Evolutionary conservation across 805 yeast species (phyloP), one percentile per base, ranked within the genome.

Genomic region (Cyberlindnera euphorbiae): DNA sequence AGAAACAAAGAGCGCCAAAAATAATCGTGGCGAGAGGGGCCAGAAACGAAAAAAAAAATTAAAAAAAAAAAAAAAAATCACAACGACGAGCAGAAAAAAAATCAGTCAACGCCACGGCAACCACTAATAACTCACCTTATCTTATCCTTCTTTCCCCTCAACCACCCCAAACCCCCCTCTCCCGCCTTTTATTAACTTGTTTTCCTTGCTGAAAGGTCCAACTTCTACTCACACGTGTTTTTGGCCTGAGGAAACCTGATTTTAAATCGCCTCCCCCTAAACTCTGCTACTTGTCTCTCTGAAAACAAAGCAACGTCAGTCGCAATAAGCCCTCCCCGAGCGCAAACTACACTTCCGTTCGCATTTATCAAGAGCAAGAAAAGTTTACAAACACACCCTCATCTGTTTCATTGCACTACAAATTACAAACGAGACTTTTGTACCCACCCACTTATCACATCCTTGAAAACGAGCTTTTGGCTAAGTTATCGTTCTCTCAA

Each of bases 401-500:
- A 18, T 12, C 27, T 25, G 21, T 18, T n/a, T 23, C 14, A 11
- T 12, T 15, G 22, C 23, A 17, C 24, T 15, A 19, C 28, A 17
- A 18, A n/a, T n/a, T n/a, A 19, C 22, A 19, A 19, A 19, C 22
- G 22, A 19, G 22, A 19, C 22, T 19, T 19, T 19, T 15, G 7
- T 17, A 17, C 31, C 9, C 26, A 15, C 24, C 9, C 17, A 34
- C 27, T 24, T 11, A n/a, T 16, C 10, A 30, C 24, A 12, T 15
- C 14, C 14, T 15, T 8, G 12, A 13, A 39, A 44, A 28, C 67
- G 69, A 64, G 60, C 69, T 64, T 64, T 64, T 64, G 50, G 50
- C 52, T 64, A 64, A 64, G 69, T 61, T 45, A 56, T 64, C 69
- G 67, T 51, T 55, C 45, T 25, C 29, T 13, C n/a, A 23, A 15